phyloP scores from a whole-genome alignment of 163 green algal genomes.

The Botryococcus braunii region DNA sequence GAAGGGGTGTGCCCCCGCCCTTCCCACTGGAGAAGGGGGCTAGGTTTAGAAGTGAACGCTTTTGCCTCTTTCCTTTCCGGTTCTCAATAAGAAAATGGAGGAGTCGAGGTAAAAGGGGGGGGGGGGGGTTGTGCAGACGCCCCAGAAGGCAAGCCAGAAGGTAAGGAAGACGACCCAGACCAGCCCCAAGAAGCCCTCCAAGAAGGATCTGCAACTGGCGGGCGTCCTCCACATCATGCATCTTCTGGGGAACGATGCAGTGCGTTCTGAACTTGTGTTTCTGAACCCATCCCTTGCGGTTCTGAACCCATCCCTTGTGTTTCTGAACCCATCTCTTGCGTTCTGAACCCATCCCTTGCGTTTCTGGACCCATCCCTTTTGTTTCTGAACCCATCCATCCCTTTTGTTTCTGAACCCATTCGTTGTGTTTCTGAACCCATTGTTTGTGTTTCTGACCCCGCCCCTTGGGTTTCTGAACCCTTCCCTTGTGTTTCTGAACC shows the following conservation, averaged over 20 bases:
- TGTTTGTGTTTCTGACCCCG: neutral
- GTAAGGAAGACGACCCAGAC: neutral
- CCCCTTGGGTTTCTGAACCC: neutral
- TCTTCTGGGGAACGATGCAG: constrained; percentile 13
- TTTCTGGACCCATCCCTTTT: no score
- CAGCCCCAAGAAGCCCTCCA: constrained; percentile 5
- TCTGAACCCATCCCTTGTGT: neutral
- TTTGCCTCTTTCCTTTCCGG: neutral
- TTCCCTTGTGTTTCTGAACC: neutral
- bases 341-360: no score
- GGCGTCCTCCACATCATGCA: constrained; percentile 40
- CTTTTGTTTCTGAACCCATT: no score
- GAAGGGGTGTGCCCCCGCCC: no score
- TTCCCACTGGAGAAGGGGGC: neutral
- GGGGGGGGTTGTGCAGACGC: constrained; percentile 8
- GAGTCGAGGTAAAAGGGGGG: no score
- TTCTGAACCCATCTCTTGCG: neutral
- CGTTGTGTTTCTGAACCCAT: no score
- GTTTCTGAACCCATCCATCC: no score
- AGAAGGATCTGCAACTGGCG: constrained; percentile 33
- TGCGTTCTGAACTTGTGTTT: neutral
- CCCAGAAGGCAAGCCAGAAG: neutral
- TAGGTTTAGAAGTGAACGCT: neutral
- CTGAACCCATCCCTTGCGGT: neutral
- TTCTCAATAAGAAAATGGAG: no score